These are phyloP conservation scores for Pseudocercospora cruenta DNA, from an alignment of 2,329 filamentous ascomycete genomes.

Conservation along the genomic window DNA sequence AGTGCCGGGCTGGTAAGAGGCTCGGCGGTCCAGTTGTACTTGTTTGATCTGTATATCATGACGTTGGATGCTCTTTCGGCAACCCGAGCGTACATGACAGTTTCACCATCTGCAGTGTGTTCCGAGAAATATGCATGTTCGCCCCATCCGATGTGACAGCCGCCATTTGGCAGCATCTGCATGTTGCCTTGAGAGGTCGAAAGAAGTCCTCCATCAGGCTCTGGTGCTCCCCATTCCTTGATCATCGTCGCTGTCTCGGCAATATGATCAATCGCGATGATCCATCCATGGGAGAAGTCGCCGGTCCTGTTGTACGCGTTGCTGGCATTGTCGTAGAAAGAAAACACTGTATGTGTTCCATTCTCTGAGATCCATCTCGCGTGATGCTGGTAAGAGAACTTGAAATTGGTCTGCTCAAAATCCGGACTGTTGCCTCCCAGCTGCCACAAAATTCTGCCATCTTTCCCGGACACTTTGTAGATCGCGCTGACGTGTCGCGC, in stretches of 20 bases:
- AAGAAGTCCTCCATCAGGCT: constrained; percentile 47
- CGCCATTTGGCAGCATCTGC: constrained; percentile 58
- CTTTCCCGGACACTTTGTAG: constrained; percentile 53
- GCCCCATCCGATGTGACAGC: constrained; percentile 63
- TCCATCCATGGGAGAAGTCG: constrained; percentile 49
- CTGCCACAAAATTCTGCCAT: constrained; percentile 54
- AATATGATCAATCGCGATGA: constrained; percentile 51
- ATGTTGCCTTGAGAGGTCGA: constrained; percentile 58
- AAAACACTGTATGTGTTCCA: constrained; percentile 53
- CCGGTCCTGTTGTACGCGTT: constrained; percentile 50
- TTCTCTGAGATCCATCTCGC: constrained; percentile 53
- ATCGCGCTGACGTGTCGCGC: constrained; percentile 51
- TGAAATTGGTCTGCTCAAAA: constrained; percentile 52
- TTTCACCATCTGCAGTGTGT: constrained; percentile 50
- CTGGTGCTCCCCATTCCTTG: constrained; percentile 54
- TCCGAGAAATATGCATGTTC: constrained; percentile 49
- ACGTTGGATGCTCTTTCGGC: constrained; percentile 44
- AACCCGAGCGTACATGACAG: constrained; percentile 59
- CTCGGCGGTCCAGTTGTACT: constrained; percentile 57
- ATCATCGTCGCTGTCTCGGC: constrained; percentile 50
- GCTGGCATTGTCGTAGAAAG: constrained; percentile 59
- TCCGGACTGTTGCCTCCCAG: constrained; percentile 54
- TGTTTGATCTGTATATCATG: constrained; percentile 60
- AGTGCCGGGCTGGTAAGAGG: constrained; percentile 47
- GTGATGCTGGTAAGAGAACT: constrained; percentile 59